Base-by-base conservation (phyloP, 2,329 filamentous ascomycete species). In the Fusarium temperatum region DNA sequence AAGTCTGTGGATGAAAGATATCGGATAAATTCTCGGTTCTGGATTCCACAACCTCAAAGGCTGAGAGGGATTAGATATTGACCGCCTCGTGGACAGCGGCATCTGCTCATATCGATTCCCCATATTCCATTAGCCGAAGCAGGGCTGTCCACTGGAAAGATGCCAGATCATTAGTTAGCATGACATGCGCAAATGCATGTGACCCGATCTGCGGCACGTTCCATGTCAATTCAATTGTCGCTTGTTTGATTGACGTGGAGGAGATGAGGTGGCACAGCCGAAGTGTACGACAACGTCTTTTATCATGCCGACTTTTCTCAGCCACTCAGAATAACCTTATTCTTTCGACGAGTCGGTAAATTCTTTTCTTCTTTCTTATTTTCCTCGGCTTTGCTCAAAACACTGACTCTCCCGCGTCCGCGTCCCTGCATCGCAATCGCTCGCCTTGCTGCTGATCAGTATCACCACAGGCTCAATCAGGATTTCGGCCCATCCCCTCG, bases 131-230 rank as follows among this genome's bases (percentile, higher is more conserved):
- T 59, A 70, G 48, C 51, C 56, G 53, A 68, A 63, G 54, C 67
- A 74, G 64, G 63, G 71, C 71, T 74, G 63, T 61, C 71, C 70
- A 67, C 67, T 69, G 56, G 71, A 54, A 65, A 68, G 70, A 51
- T 42, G 70, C 70, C 73, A 78, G 70, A 76, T 77, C 68, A 66
- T 65, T 66, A 70, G 45, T 47, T 51, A 57, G 42, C 36, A 36
- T 39, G 38, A 47, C 70, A 75, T 67, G 62, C 67, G 63, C 66
- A 66, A 68, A 76, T 78, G 76, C 76, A 78, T 78, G 76, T 78
- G 76, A 77, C 75, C 62, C 66, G 59, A 77, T 77, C 68, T 74
- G 69, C 71, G 68, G 61, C 75, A 68, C 62, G 36, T 55, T 55
- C 51, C 51, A 55, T 55, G 35, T 41, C 26, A 55, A 26, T 35